phyloP scores from a whole-genome alignment of 2,329 filamentous ascomycete species.

The Microthyrium microscopicum region DNA sequence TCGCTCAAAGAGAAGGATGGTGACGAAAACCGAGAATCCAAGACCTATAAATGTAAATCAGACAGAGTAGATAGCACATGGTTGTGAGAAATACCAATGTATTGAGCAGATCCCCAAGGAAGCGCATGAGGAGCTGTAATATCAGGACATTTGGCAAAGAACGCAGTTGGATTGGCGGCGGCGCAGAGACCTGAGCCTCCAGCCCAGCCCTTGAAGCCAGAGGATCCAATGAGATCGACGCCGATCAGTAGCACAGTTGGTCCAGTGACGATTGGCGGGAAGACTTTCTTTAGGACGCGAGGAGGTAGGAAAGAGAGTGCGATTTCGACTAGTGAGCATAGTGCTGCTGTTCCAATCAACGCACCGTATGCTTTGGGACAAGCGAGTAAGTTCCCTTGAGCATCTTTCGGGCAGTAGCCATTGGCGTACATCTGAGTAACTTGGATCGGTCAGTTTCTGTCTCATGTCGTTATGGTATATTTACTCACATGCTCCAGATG shows the following conservation, averaged over 20 bases:
- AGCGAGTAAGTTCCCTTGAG: constrained; percentile 48
- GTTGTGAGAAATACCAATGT: too few relatives aligned
- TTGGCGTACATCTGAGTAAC: constrained; percentile 69
- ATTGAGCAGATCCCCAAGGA: constrained; percentile 63
- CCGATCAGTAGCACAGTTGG: constrained; percentile 57
- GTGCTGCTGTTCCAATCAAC: constrained; percentile 46
- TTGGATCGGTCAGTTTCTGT: too few relatives aligned
- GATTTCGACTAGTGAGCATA: constrained; percentile 45
- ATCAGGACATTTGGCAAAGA: constrained; percentile 39
- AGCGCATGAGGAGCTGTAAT: constrained; percentile 53
- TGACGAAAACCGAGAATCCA: constrained; percentile 64
- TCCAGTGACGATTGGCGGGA: constrained; percentile 61
- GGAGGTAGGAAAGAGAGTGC: constrained; percentile 60
- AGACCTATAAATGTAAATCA: too few relatives aligned
- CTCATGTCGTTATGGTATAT: too few relatives aligned
- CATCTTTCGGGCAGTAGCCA: constrained; percentile 45
- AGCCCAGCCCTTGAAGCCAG: constrained; percentile 62
- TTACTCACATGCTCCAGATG: constrained; percentile 51
- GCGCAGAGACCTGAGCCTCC: constrained; percentile 49
- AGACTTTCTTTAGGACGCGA: constrained; percentile 50
- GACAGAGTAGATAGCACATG: not conserved
- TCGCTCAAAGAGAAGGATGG: constrained; percentile 64
- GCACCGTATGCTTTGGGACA: constrained; percentile 65
- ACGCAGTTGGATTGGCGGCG: constrained; percentile 28
- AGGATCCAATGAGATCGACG: constrained; percentile 49